Conservation (phyloP, 2,329 filamentous ascomycete genomes). For the Phialocephala sp. region DNA sequence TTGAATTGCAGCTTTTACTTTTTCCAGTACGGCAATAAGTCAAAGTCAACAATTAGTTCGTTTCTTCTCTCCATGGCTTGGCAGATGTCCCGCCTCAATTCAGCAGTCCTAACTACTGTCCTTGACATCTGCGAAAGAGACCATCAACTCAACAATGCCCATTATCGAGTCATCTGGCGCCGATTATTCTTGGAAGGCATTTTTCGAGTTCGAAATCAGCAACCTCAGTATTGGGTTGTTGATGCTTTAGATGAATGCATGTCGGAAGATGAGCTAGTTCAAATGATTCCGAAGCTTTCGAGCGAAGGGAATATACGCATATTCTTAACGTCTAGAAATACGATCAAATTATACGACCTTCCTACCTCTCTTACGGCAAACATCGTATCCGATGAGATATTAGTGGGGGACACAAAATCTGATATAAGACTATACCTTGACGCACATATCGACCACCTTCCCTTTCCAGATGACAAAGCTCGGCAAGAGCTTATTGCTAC, state of each 20-base stretch:
- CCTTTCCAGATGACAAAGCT: neutral
- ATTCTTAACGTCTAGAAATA: neutral
- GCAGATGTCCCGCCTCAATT: neutral
- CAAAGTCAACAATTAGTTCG: neutral
- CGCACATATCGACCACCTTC: neutral
- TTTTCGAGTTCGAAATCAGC: neutral
- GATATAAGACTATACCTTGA: neutral
- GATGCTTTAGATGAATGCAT: neutral
- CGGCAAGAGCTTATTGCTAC: neutral
- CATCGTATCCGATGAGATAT: neutral
- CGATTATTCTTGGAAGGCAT: neutral
- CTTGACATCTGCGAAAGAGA: neutral
- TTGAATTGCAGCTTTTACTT: conserved; percentile 3
- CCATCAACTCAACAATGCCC: neutral
- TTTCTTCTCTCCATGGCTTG: conserved; percentile 2
- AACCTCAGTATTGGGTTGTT: conserved; percentile 7
- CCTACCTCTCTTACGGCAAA: neutral
- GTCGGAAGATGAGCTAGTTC: neutral
- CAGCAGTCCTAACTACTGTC: neutral
- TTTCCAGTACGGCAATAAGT: neutral
- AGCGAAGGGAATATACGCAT: neutral
- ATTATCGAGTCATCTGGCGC: neutral
- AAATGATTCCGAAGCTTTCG: neutral
- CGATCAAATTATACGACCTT: neutral
- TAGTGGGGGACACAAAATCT: neutral